phyloP scores from a whole-genome alignment of 2,329 filamentous ascomycete genomes.

The Pezicula rhizophila region DNA sequence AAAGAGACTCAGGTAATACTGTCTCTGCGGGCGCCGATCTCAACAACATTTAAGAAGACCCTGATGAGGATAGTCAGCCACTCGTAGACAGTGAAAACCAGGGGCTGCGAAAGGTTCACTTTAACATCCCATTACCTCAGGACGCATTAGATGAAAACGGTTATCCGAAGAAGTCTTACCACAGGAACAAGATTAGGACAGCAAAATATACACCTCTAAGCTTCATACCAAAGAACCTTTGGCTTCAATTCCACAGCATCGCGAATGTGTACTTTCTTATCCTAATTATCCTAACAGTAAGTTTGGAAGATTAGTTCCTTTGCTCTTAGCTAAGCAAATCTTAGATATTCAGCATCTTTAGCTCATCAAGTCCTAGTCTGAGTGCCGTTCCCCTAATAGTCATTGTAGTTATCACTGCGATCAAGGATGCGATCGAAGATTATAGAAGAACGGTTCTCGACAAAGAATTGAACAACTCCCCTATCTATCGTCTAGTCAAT shows the following conservation, averaged over 20 bases:
- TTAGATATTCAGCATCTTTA: slow-evolving; percentile 95
- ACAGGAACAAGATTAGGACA: slow-evolving; percentile 94
- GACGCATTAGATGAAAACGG: slow-evolving; percentile 77
- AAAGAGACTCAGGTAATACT: slow-evolving; percentile 42
- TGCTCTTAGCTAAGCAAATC: slow-evolving; percentile 20
- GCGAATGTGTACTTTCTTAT: slow-evolving; percentile 99
- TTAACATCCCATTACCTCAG: slow-evolving; percentile 76
- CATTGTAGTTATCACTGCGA: slow-evolving; percentile 78
- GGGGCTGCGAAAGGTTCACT: slow-evolving; percentile 60
- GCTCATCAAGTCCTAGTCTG: slow-evolving; percentile 81
- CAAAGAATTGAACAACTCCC: slow-evolving; percentile 91
- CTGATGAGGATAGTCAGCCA: slow-evolving; percentile 3
- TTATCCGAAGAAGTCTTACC: slow-evolving; percentile 61
- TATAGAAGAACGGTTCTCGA: slow-evolving; percentile 87
- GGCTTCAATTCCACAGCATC: slow-evolving; percentile 97
- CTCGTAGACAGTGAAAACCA: slow-evolving; percentile 31
- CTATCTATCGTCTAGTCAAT: slow-evolving; percentile 80
- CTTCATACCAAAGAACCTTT: slow-evolving; percentile 94
- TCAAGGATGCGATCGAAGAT: slow-evolving; percentile 97
- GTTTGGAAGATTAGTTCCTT: slow-evolving; percentile 30
- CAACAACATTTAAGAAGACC: slow-evolving; percentile 23
- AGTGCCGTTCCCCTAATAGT: slow-evolving; percentile 89
- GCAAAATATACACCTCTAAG: slow-evolving; percentile 95
- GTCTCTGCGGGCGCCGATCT: slow-evolving; percentile 29
- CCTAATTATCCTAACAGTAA: slow-evolving; percentile 86